Percentiles rank a stretch among this genome's conserved stretches.
phyloP scores from a whole-genome alignment of 2,329 filamentous ascomycete genomes.

The Fusarium austroafricanum region DNA sequence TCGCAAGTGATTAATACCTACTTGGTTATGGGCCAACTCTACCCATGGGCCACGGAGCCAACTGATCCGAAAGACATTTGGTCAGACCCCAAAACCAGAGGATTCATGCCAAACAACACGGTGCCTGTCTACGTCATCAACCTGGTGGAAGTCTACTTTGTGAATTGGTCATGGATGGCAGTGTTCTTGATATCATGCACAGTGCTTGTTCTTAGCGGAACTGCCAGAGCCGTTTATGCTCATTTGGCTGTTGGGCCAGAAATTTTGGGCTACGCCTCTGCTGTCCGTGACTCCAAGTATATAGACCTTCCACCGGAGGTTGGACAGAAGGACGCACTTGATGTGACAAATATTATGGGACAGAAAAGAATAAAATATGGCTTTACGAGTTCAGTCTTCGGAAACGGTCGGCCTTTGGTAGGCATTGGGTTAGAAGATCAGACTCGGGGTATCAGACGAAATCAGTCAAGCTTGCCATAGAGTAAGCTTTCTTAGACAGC shows the following conservation, averaged over 20 bases:
- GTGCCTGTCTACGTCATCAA: not conserved
- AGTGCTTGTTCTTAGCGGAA: not conserved
- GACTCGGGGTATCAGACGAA: not conserved
- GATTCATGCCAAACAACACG: not conserved
- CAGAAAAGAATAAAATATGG: not conserved
- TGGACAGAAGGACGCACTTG: conserved; percentile 6
- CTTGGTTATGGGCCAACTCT: not conserved
- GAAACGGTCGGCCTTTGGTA: not conserved
- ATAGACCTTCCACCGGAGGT: not conserved
- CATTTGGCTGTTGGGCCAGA: conserved; percentile 33
- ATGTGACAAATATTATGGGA: not conserved
- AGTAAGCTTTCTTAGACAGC: too few species aligned
- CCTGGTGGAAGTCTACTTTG: not conserved
- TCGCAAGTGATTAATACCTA: conserved; percentile 30
- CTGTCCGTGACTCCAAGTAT: conserved; percentile 23
- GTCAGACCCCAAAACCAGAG: not conserved
- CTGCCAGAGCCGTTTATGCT: conserved; percentile 15
- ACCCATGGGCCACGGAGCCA: not conserved
- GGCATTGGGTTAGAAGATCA: not conserved
- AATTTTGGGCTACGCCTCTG: conserved; percentile 27
- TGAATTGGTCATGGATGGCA: not conserved
- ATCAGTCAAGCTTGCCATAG: too few species aligned
- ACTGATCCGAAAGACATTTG: not conserved
- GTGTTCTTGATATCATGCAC: not conserved
- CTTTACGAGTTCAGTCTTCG: not conserved